Conservation (phyloP, 2,329 filamentous ascomycete species). For the Rosellinia necatrix region DNA sequence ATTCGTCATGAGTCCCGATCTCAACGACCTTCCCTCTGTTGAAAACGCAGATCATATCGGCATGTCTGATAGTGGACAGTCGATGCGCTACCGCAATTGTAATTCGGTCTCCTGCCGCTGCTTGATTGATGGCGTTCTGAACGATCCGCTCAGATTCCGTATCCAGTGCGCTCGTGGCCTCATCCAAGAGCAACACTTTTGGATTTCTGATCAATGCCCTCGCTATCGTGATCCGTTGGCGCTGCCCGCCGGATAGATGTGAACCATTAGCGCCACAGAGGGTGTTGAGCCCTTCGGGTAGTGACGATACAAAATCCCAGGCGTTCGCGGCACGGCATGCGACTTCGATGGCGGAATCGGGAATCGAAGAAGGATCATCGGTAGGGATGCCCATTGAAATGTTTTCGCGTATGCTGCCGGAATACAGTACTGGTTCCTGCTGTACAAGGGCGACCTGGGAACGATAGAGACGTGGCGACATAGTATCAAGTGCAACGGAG, state of each 20-base stretch:
- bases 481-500: conserved; percentile 45
- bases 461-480: conserved; percentile 55
- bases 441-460: conserved; percentile 59
- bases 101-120: conserved; percentile 46
- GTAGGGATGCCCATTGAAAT: conserved; percentile 54
- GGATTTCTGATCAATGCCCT: conserved; percentile 68
- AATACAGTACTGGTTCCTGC: conserved; percentile 60
- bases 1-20: background rate
- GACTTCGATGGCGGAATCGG: conserved; percentile 52
- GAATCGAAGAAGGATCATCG: too few relatives aligned
- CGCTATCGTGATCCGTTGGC: conserved; percentile 57
- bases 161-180: conserved; percentile 72
- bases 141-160: conserved; percentile 62
- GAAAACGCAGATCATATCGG: conserved; percentile 50
- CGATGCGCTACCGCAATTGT: conserved; percentile 52
- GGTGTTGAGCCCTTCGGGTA: conserved; percentile 39
- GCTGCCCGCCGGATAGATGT: conserved; percentile 50
- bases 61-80: conserved; percentile 49
- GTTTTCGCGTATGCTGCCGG: conserved; percentile 52
- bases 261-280: too few relatives aligned
- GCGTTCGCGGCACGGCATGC: conserved; percentile 63
- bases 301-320: conserved; percentile 58
- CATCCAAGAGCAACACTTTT: conserved; percentile 69
- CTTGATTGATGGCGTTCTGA: conserved; percentile 60
- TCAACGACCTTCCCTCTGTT: conserved; percentile 47